A percentile compares a stretch with the other conserved stretches of the same genome.
phyloP scores from a whole-genome alignment of 441 rosid species.

The Corymbia calophylla region DNA sequence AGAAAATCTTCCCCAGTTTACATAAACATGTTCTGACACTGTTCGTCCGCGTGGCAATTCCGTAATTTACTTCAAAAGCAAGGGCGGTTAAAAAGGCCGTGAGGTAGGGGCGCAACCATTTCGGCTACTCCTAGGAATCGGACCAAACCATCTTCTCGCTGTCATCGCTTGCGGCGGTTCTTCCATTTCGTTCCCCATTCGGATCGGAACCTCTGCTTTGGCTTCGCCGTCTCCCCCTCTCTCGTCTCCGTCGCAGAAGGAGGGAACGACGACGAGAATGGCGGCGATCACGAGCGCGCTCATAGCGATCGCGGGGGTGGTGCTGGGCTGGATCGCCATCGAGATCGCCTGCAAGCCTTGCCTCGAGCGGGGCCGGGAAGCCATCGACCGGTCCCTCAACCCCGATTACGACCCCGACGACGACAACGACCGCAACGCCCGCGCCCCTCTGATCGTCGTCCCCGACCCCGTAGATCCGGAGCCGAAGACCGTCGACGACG shows the following conservation, averaged over 20 bases:
- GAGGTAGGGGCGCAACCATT: background rate
- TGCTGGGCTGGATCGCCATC: constrained; percentile 52
- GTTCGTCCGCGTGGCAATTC: background rate
- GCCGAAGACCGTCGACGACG: background rate
- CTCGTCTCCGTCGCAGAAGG: too few species aligned
- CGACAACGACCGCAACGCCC: constrained; percentile 4
- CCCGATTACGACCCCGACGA: constrained; percentile 63
- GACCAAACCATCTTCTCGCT: background rate
- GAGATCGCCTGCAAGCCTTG: constrained; percentile 67
- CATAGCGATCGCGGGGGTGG: constrained; percentile 49
- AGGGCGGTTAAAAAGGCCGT: background rate
- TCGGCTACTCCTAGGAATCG: background rate
- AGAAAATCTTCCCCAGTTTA: too few species aligned
- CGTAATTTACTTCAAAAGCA: background rate
- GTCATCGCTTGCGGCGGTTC: background rate
- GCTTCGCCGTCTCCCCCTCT: too few species aligned
- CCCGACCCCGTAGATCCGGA: background rate
- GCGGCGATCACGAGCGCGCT: constrained; percentile 49
- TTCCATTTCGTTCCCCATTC: background rate
- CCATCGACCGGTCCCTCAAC: constrained; percentile 53
- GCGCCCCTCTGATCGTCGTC: constrained; percentile 25
- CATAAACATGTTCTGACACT: background rate
- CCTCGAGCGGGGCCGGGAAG: constrained; percentile 49
- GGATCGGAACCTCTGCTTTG: background rate
- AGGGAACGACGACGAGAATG: constrained; percentile 10